Evolutionary conservation across 2,329 filamentous ascomycete species (phyloP), one percentile per base, ranked within the genome.

Genomic region (Plenodomus tracheiphilus): DNA sequence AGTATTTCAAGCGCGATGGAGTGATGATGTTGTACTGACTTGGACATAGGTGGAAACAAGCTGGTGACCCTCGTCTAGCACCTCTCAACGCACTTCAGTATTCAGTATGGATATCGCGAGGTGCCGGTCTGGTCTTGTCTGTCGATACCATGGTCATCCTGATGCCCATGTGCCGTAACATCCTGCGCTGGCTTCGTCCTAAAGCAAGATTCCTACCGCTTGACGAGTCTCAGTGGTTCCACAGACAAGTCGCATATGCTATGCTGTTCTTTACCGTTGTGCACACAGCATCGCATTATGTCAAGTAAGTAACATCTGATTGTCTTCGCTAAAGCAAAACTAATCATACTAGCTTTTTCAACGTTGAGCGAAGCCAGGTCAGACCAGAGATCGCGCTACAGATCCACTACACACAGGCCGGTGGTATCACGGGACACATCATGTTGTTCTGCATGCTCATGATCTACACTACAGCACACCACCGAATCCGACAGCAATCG

Each of bases 381-480:
- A 86, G 94, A 43, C 86, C 87, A 2, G 82, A 89, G 39, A 84
- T 85, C 3, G 94, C 94, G 3, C 75, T 97, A 6, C 81, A 97
- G 67, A 96, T 97, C 56, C 94, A 97, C 74, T 99, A 96, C 71
- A 82, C 84, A 1, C 84, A 96, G 69, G 83, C 91, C 41, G 92
- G 91, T 65, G 94, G 94, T 53, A 88, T 97, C 54, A 99, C 94
- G 2, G 94, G 94, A 6, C 94, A 99, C 74, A 83, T 97, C 54
- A 99, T 99, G 94, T 83, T 97, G 20, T 80, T 99, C n/a, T 97
- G 92, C 81, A 99, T 99, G 94, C 78, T 99, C 55, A 77, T 99
- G 55, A 99, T 99, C 81, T 99, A 96, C 76, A 99, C 94, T 1
- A 97, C 92, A 0, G 88, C 94, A 2, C 94, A 99, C 69, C 83